Percentiles rank a stretch among this genome's conserved stretches.
phyloP scores from a whole-genome alignment of 208 protist species.

The Borovskyia barvae region DNA sequence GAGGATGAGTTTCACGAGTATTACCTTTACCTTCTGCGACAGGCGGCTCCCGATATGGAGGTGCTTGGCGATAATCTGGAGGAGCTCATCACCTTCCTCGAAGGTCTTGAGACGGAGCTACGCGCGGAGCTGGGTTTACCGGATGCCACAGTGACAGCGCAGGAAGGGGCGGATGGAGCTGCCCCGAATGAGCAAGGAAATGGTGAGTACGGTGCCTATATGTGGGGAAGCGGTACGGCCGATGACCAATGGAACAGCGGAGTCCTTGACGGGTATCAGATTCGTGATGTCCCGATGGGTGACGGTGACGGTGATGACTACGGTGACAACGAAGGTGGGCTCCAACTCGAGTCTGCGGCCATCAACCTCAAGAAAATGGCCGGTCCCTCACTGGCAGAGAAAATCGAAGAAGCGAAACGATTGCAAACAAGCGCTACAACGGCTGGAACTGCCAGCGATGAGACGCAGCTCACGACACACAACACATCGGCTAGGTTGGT shows the following conservation, averaged over 20 bases:
- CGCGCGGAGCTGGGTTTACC: slow-evolving; percentile 49
- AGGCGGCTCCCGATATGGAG: slow-evolving; percentile 74
- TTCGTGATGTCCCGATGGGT: slow-evolving; percentile 23
- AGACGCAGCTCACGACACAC: too few species aligned
- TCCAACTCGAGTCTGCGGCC: slow-evolving; percentile 77
- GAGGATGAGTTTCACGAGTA: slow-evolving; percentile 87
- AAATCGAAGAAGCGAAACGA: slow-evolving; percentile 21
- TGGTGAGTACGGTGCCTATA: slow-evolving; percentile 12
- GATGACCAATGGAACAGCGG: background rate
- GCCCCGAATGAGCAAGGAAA: slow-evolving; percentile 2
- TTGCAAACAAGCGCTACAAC: slow-evolving; percentile 4
- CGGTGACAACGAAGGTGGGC: slow-evolving; percentile 30
- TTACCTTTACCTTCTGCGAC: slow-evolving; percentile 79
- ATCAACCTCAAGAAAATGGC: slow-evolving; percentile 40
- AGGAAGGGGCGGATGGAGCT: slow-evolving; percentile 1
- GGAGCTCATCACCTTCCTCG: slow-evolving; percentile 72
- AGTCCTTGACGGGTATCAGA: slow-evolving; percentile 1
- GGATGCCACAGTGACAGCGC: background rate
- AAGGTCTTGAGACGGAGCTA: slow-evolving; percentile 67
- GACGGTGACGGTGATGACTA: slow-evolving; percentile 43
- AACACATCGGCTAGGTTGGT: background rate
- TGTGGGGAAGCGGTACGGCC: background rate
- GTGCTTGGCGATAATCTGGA: slow-evolving; percentile 85
- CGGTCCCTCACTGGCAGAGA: slow-evolving; percentile 24
- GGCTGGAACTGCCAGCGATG: background rate